These are phyloP conservation scores for Kwoniella europaea DNA, from an alignment of 768 basidiomycete genomes.

Conservation along the genomic window DNA sequence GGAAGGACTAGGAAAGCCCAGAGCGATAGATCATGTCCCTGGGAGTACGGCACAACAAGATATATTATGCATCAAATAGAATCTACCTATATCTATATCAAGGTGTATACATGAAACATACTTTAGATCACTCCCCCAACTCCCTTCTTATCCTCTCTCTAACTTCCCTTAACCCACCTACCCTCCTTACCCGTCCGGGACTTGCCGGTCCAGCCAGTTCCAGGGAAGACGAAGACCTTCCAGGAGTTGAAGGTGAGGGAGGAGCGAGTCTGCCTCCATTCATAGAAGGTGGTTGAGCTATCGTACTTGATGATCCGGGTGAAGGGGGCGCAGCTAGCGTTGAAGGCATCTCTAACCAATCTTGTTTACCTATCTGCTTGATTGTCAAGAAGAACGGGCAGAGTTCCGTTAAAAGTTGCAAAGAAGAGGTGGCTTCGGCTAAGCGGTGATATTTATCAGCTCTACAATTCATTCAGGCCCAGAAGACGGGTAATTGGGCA, in stretches of 20 bases:
- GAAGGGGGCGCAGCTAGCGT: constrained; percentile 21
- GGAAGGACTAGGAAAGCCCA: not conserved
- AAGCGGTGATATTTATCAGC: not conserved
- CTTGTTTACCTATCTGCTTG: constrained; percentile 45
- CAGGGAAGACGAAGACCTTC: not conserved
- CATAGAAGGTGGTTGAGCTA: not conserved
- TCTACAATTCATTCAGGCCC: not conserved
- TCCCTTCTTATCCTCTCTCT: constrained; percentile 57
- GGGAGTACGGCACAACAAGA: not conserved
- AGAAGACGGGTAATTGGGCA: too few relatives aligned
- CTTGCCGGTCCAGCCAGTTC: constrained; percentile 49
- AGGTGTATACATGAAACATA: not conserved
- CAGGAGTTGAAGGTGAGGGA: constrained; percentile 26
- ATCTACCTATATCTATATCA: not conserved
- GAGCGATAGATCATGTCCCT: not conserved
- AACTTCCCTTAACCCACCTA: constrained; percentile 56
- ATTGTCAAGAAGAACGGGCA: constrained; percentile 57
- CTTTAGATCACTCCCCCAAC: constrained; percentile 36
- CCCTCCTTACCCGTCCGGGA: constrained; percentile 48
- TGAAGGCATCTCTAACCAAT: constrained; percentile 58
- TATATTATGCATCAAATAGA: constrained; percentile 12
- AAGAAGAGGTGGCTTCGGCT: constrained; percentile 57
- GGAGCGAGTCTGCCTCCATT: constrained; percentile 3
- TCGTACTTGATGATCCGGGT: constrained; percentile 17
- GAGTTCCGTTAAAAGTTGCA: constrained; percentile 52